Evolutionary conservation across 192 early-diverging fungal species (phyloP).

Genomic region (Allomyces macrogynus): DNA sequence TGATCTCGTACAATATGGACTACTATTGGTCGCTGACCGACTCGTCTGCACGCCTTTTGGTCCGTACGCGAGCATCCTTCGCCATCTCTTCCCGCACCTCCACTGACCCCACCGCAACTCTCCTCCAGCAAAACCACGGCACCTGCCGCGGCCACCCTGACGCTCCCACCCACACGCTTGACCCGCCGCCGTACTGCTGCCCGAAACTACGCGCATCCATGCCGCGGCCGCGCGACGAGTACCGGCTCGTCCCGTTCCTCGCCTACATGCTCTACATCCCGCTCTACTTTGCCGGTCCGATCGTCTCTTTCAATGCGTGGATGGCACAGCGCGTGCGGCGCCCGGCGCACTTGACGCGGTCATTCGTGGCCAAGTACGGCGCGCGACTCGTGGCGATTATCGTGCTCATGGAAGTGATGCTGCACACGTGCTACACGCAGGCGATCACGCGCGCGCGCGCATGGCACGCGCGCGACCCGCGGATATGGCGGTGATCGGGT

Average conservation of each 20-base stretch:
- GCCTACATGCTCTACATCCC: slow-evolving; percentile 74
- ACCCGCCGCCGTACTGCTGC: slow-evolving; percentile 9
- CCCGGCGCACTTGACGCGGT: slow-evolving; percentile 13
- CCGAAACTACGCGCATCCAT: slow-evolving; percentile 32
- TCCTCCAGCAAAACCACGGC: slow-evolving; percentile 2
- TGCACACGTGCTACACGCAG: slow-evolving; percentile 74
- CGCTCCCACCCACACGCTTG: slow-evolving; percentile 8
- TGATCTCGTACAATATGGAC: slow-evolving; percentile 88
- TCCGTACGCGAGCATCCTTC: neutral
- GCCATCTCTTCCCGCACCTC: neutral
- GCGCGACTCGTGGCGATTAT: slow-evolving; percentile 38
- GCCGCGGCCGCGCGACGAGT: slow-evolving; percentile 38
- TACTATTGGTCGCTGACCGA: slow-evolving; percentile 48
- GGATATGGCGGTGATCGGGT: slow-evolving; percentile 70
- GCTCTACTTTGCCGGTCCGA: slow-evolving; percentile 82
- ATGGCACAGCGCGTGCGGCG: slow-evolving; percentile 52
- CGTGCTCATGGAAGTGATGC: slow-evolving; percentile 69
- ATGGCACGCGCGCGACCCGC: slow-evolving; percentile 59
- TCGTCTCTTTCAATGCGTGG: slow-evolving; percentile 87
- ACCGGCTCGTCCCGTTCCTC: slow-evolving; percentile 57
- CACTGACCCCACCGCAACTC: neutral
- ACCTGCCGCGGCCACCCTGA: slow-evolving; percentile 5
- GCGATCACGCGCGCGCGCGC: slow-evolving; percentile 72
- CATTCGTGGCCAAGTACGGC: slow-evolving; percentile 26
- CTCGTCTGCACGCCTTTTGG: neutral